phyloP scores from a whole-genome alignment of 257 asterid genomes.

The Solanum sparsipilum region DNA sequence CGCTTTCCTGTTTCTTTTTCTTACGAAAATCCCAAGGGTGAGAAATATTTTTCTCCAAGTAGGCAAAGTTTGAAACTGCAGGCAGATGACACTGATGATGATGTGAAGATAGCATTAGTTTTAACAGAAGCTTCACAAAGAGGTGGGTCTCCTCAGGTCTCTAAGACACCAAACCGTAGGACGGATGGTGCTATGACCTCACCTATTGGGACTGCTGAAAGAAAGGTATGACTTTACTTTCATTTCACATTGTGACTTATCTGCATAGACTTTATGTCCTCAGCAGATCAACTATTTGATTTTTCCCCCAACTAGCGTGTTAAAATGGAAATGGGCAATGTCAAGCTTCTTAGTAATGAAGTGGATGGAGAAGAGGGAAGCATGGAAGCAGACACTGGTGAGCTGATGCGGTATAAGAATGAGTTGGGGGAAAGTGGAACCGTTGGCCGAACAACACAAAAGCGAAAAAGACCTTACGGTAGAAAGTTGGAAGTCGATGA shows the following conservation, averaged over 20 bases:
- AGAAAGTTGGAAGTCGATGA: constrained; percentile 39
- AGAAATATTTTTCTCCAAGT: constrained; percentile 40
- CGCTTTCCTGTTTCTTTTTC: constrained; percentile 66
- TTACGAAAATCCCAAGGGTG: constrained; percentile 35
- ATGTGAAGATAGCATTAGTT: constrained; percentile 71
- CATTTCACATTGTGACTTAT: neutral
- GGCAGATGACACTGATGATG: constrained; percentile 59
- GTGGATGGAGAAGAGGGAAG: constrained; percentile 78
- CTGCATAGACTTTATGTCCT: neutral
- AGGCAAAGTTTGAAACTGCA: constrained; percentile 46
- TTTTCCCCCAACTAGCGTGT: constrained; percentile 8
- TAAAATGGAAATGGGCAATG: constrained; percentile 23
- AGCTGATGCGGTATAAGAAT: constrained; percentile 40
- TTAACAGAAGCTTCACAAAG: constrained; percentile 85
- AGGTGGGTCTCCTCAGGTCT: constrained; percentile 87
- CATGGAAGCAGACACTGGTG: constrained; percentile 66
- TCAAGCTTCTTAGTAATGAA: constrained; percentile 43
- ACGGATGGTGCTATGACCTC: constrained; percentile 63
- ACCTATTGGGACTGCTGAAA: constrained; percentile 56
- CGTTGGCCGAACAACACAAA: constrained; percentile 17
- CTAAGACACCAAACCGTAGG: constrained; percentile 67
- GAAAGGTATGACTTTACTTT: constrained; percentile 39
- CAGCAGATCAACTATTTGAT: neutral
- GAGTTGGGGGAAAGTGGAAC: constrained; percentile 24
- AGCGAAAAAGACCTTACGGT: constrained; percentile 27